Base-by-base conservation (phyloP, 108 stramenopile species). In the Bacterosira constricta region DNA sequence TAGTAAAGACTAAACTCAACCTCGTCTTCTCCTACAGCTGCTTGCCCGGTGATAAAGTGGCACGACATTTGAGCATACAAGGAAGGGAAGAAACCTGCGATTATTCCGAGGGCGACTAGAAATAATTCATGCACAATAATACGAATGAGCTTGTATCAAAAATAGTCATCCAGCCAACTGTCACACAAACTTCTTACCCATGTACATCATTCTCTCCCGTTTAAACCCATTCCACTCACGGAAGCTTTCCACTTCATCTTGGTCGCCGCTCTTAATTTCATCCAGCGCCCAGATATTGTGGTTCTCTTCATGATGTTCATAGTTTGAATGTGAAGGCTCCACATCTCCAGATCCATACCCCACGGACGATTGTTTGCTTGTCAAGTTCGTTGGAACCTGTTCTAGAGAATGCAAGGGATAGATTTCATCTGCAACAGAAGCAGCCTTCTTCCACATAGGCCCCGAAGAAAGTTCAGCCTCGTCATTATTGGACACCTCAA, bases 41-140 rank as follows among this genome's bases (percentile, higher is more conserved):
- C 20, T 2, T 42, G 12, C 17, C 59, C 59, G 4, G 59, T 61
- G 13, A 42, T 17, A 23, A 61, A 61, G 37, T 61, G 59, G 21
- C 59, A 61, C 2, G 59, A 39, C 39, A 18, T 6, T 41, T 61
- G 59, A 21, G 17, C 37, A 25, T 39, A 61, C 5, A 61, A 13
- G 31, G 59, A 61, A 38, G 59, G 38, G 26, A 61, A 34, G 31
- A 61, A 61, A 4, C 59, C 59, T 1, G 25, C 39, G 7, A 61
- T 25, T 20, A 61, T 34, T 61, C 39, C 59, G 20, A 61, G 6
- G 38, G 26, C 37, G 38, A 37, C 59, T 61, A 39, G 3, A 18
- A 18, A 45, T 15, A 51, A 51, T 23, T n/a, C n/a, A n/a, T n/a
- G n/a, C n/a, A n/a, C n/a, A n/a, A n/a, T n/a, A n/a, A n/a, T n/a